Conservation (phyloP, 805 yeast genomes). For the Suhomyces prunicola region DNA sequence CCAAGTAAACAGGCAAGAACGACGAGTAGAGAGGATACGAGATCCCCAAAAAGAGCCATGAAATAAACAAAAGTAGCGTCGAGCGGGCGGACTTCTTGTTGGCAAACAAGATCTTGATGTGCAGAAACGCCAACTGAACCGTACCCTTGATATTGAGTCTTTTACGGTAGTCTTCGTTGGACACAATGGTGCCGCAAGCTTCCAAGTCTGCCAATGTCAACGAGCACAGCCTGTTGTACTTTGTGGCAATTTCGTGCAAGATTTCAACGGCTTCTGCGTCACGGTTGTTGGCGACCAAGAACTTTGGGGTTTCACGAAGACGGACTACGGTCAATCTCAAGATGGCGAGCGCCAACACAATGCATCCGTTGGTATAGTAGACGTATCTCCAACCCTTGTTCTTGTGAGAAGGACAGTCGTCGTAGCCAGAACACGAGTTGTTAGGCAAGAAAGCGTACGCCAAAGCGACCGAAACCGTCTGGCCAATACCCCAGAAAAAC, state of each 20-base stretch:
- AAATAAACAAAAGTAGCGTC: slow-evolving; percentile 10
- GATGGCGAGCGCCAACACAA: slow-evolving; percentile 40
- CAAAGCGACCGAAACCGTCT: slow-evolving; percentile 47
- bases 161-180: slow-evolving; percentile 19
- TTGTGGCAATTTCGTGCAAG: slow-evolving; percentile 41
- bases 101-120: slow-evolving; percentile 12
- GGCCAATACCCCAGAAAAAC: slow-evolving; percentile 44
- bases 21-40: slow-evolving; percentile 55
- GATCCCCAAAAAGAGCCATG: slow-evolving; percentile 45
- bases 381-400: slow-evolving; percentile 65
- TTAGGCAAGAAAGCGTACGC: slow-evolving; percentile 57
- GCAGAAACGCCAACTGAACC: slow-evolving; percentile 4
- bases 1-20: slow-evolving; percentile 43
- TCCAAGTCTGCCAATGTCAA: slow-evolving; percentile 21
- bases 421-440: slow-evolving; percentile 40
- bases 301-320: slow-evolving; percentile 57
- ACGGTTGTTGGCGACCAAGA: slow-evolving; percentile 48
- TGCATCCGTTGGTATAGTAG: slow-evolving; percentile 44
- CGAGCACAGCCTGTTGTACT: slow-evolving; percentile 17
- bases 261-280: slow-evolving; percentile 48
- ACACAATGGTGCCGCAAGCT: slow-evolving; percentile 15
- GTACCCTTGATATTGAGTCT: slow-evolving; percentile 4
- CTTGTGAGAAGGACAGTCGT: slow-evolving; percentile 41
- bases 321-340: slow-evolving; percentile 30
- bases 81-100: slow-evolving; percentile 5